A percentile compares a stretch with the other conserved stretches of the same genome.
Evolutionary conservation across 1,284 basidiomycete species (phyloP).

Genomic region (Puccinia polysora): DNA sequence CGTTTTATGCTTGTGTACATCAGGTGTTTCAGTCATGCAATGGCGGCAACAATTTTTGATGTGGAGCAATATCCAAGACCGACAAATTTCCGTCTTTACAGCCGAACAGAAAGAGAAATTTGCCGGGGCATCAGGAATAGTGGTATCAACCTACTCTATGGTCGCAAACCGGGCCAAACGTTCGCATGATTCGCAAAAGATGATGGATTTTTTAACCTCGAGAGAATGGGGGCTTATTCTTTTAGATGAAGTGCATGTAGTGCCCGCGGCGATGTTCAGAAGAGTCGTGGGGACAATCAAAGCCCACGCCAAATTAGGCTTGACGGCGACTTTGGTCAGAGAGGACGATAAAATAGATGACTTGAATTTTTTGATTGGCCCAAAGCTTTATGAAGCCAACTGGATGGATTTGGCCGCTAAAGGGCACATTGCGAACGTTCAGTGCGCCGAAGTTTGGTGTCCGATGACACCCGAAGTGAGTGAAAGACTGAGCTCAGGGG

Average conservation of each 20-base stretch:
- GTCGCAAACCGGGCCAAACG: conserved; percentile 93
- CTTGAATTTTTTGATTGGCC: conserved; percentile 97
- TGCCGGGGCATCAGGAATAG: conserved; percentile 86
- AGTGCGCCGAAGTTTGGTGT: conserved; percentile 99
- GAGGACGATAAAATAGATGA: conserved; percentile 99
- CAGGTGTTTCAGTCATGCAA: conserved; percentile 93
- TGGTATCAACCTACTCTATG: conserved; percentile 97
- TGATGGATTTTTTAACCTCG: conserved; percentile 95
- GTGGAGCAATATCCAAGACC: conserved; percentile 93
- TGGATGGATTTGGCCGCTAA: conserved; percentile 99
- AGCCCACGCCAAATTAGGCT: conserved; percentile 89
- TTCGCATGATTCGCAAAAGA: conserved; percentile 93
- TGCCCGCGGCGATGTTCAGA: conserved; percentile 93
- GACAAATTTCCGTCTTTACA: conserved; percentile 90
- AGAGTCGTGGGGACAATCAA: conserved; percentile 94
- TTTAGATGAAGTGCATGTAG: conserved; percentile 93
- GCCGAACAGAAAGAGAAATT: conserved; percentile 97
- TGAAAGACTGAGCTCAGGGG: neutral
- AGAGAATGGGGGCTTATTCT: conserved; percentile 95
- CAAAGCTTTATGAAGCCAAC: conserved; percentile 98
- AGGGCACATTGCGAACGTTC: conserved; percentile 98
- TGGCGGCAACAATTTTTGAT: conserved; percentile 96
- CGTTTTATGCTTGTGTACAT: conserved; percentile 93
- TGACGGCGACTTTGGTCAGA: conserved; percentile 93
- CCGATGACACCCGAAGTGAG: conserved; percentile 89